A percentile compares a stretch with the other conserved stretches of the same genome.
Conservation (phyloP, 1,139 yeast species). For the Hansenula sp. region DNA sequence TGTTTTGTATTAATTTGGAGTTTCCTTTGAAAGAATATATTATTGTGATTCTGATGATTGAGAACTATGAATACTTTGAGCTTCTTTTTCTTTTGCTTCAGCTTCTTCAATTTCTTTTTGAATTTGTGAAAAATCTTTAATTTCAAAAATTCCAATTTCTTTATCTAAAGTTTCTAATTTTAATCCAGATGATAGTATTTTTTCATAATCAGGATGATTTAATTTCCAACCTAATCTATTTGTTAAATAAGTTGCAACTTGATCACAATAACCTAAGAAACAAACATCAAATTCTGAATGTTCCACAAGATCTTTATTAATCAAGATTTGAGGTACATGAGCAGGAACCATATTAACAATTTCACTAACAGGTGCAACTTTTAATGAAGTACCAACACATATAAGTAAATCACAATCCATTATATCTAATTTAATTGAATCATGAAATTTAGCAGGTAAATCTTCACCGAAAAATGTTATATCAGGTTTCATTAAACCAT, state of each 20-base stretch:
- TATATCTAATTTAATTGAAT: slow-evolving; percentile 53
- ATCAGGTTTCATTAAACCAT: slow-evolving; percentile 92
- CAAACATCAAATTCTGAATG: slow-evolving; percentile 81
- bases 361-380: slow-evolving; percentile 95
- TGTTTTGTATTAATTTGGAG: too few species aligned
- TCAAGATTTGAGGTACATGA: slow-evolving; percentile 75
- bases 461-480: slow-evolving; percentile 93
- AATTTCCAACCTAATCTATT: slow-evolving; percentile 64
- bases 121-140: slow-evolving; percentile 11
- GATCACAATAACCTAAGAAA: slow-evolving; percentile 84
- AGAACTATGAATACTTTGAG: neutral
- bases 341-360: slow-evolving; percentile 73
- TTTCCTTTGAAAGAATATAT: too few species aligned
- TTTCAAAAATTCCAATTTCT: slow-evolving; percentile 26
- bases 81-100: neutral
- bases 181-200: slow-evolving; percentile 27
- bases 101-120: neutral
- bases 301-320: slow-evolving; percentile 75
- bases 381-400: slow-evolving; percentile 89
- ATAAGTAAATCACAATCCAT: slow-evolving; percentile 73
- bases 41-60: too few species aligned
- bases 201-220: slow-evolving; percentile 40
- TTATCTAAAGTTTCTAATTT: slow-evolving; percentile 23
- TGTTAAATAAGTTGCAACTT: slow-evolving; percentile 66
- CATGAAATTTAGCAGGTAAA: slow-evolving; percentile 71